A percentile compares a stretch with the other conserved stretches of the same genome.
phyloP scores from a whole-genome alignment of 2,329 filamentous ascomycete species.

The Trichophyton mentagrophytes region DNA sequence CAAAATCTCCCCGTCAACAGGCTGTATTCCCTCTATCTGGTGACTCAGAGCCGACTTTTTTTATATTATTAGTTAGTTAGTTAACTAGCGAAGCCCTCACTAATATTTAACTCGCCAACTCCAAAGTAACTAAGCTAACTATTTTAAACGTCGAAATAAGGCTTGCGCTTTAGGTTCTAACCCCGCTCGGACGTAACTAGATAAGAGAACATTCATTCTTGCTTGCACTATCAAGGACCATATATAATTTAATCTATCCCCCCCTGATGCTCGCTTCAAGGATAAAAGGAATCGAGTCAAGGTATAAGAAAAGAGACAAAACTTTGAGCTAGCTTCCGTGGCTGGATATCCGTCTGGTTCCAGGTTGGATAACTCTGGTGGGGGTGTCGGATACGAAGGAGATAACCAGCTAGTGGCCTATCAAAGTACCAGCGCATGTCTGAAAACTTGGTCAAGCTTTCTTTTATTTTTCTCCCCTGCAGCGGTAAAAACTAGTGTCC shows the following conservation, averaged over 20 bases:
- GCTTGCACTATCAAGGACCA: not conserved
- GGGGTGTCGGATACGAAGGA: not conserved
- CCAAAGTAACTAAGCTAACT: not conserved
- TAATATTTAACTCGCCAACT: not conserved
- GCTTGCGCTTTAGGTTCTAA: not conserved
- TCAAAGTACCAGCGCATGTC: not conserved
- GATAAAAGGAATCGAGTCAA: not conserved
- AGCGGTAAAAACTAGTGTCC: not conserved
- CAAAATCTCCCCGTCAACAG: no score
- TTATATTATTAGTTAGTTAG: not conserved
- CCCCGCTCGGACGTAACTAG: not conserved
- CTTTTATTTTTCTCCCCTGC: not conserved
- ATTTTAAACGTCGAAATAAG: not conserved
- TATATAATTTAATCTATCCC: not conserved
- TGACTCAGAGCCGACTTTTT: not conserved
- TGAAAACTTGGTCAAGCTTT: not conserved
- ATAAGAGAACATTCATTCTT: not conserved
- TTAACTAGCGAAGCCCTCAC: not conserved
- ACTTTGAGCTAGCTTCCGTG: not conserved
- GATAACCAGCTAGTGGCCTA: not conserved
- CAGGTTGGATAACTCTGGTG: not conserved
- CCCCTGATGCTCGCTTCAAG: not conserved
- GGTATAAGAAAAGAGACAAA: not conserved
- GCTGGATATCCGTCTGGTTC: not conserved
- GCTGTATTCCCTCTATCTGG: not conserved